Conservation (phyloP, 352 stramenopile species). For the Thalassiosira exigua region DNA sequence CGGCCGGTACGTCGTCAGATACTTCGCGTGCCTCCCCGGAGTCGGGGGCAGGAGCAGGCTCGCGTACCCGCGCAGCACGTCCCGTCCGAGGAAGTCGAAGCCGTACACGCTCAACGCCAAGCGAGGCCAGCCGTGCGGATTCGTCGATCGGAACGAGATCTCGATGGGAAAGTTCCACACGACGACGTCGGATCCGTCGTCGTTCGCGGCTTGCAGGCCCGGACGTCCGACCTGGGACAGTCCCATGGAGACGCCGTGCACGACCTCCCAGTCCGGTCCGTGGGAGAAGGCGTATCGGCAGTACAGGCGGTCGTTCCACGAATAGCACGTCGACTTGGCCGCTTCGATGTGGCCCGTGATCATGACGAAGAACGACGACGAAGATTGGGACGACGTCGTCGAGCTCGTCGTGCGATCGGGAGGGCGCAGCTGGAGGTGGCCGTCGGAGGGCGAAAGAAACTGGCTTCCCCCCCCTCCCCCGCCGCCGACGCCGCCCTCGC, state of each 20-base stretch:
- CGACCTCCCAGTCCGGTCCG: slow-evolving; percentile 91
- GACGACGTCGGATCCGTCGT: slow-evolving; percentile 63
- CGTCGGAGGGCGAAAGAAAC: background rate
- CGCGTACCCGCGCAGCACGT: slow-evolving; percentile 92
- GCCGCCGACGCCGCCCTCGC: too few species aligned
- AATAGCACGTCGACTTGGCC: slow-evolving; percentile 23
- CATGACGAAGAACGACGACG: slow-evolving; percentile 69
- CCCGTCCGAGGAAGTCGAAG: slow-evolving; percentile 90
- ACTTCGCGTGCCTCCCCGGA: slow-evolving; percentile 79
- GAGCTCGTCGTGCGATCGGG: background rate
- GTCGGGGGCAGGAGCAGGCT: slow-evolving; percentile 86
- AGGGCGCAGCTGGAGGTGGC: background rate
- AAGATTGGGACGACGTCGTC: slow-evolving; percentile 1
- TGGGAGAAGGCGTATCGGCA: slow-evolving; percentile 92
- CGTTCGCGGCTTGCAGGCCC: slow-evolving; percentile 61
- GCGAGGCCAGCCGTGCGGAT: slow-evolving; percentile 93
- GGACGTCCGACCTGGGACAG: slow-evolving; percentile 90
- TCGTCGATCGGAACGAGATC: slow-evolving; percentile 94
- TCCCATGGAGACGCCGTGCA: slow-evolving; percentile 87
- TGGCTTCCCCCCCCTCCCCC: too few species aligned
- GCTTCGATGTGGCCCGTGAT: slow-evolving; percentile 64
- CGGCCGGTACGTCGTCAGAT: slow-evolving; percentile 90
- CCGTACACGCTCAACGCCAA: slow-evolving; percentile 90
- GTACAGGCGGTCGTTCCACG: slow-evolving; percentile 91
- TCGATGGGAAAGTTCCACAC: slow-evolving; percentile 96